Percentiles rank a stretch among this genome's conserved stretches.
Evolutionary conservation across 371 early-diverging fungal species (phyloP).

Genomic region (Mycotypha africana): DNA sequence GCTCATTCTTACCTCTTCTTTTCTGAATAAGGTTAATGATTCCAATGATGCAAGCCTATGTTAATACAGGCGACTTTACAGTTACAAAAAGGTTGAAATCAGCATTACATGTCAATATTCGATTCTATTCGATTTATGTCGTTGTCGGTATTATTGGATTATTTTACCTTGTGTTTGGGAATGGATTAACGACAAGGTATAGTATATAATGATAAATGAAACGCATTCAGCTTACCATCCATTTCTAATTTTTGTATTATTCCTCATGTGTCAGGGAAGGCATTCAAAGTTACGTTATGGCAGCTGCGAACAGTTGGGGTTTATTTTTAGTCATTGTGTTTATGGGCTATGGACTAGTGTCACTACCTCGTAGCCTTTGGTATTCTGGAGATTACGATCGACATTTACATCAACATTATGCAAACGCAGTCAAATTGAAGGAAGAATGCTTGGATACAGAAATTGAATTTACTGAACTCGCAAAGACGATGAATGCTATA

Average conservation of each 20-base stretch:
- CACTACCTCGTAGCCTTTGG: slow-evolving; percentile 85
- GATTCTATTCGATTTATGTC: slow-evolving; percentile 61
- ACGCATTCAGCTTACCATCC: too few species aligned
- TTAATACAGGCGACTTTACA: slow-evolving; percentile 81
- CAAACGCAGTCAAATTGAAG: slow-evolving; percentile 63
- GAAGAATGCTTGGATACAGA: slow-evolving; percentile 76
- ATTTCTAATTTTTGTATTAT: too few species aligned
- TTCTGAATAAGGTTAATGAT: slow-evolving; percentile 60
- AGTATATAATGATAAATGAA: too few species aligned
- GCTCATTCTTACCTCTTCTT: not conserved
- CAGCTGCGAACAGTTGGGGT: slow-evolving; percentile 92
- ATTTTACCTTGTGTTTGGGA: slow-evolving; percentile 65
- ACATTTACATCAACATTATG: slow-evolving; percentile 61
- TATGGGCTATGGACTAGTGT: slow-evolving; percentile 91
- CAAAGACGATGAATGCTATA: slow-evolving; percentile 42
- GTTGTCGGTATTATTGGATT: slow-evolving; percentile 59
- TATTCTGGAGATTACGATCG: slow-evolving; percentile 56
- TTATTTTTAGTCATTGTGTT: slow-evolving; percentile 79
- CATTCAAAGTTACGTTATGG: slow-evolving; percentile 83
- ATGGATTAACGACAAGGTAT: slow-evolving; percentile 40
- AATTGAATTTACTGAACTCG: slow-evolving; percentile 62
- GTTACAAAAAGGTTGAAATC: slow-evolving; percentile 55
- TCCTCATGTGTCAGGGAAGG: too few species aligned
- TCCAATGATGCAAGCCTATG: slow-evolving; percentile 82
- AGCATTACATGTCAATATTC: slow-evolving; percentile 73